Evolutionary conservation across 345 rosid species (phyloP), one percentile per base, ranked within the genome.

Genomic region (Schrenkiella parvula): DNA sequence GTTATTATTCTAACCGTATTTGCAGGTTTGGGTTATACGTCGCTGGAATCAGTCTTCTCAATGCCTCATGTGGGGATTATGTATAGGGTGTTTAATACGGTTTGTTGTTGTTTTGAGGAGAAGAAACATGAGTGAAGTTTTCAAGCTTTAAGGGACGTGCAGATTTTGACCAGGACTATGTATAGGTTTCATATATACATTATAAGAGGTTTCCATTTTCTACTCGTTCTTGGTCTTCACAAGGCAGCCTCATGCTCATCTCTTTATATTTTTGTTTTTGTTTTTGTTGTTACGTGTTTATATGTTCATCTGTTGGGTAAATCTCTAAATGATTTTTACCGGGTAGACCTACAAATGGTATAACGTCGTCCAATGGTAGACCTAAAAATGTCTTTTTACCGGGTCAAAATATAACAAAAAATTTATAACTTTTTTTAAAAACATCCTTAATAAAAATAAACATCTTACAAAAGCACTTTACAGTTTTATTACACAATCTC

Each of bases 21-120:
- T 46, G 51, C 66, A 73, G 72, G 78, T 73, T 53, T 48, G 64
- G 32, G 70, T 42, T 72, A 53, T 43, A 23, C 63, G 64, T 63
- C 60, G 56, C 5, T 64, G 22, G 66, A 34, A 54, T 54, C 58
- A 42, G n/a, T 73, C 71, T 44, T 73, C 65, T 73, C 71, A 42
- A 56, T 35, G 66, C 21, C 4, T 47, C 28, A 46, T 5, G 28
- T 65, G 72, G 66, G 58, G 39, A 58, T 15, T 56, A 43, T 65
- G 66, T 46, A 26, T 34, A 34, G 34, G 38, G 64, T 64, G 71
- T 54, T 23, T 26, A 37, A 47, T 37, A 58, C 44, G 29, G 50
- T 70, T 54, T 64, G 58, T 38, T 65, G 58, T 65, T 73, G 66
- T 66, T 56, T 47, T 66, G 60, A 47, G 66, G 58, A 73, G 60